A percentile compares a stretch with the other conserved stretches of the same genome.
These are phyloP conservation scores for Xylariaceae sp. DNA, from an alignment of 2,329 filamentous ascomycete genomes.

Conservation along the genomic window DNA sequence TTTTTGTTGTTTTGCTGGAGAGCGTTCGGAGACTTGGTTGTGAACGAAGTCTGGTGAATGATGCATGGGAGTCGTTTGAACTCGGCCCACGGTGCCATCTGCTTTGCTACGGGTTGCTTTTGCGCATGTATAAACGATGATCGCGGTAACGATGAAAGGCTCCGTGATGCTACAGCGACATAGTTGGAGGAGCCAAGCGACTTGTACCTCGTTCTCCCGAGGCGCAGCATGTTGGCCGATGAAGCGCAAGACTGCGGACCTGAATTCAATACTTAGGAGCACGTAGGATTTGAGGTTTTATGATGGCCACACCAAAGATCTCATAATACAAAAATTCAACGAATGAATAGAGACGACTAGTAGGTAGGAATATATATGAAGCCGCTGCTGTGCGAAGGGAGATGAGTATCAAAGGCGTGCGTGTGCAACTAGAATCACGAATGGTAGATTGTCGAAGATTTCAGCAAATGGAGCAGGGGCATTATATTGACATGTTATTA, in stretches of 20 bases:
- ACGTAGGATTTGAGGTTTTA: background rate
- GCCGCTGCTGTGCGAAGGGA: no score
- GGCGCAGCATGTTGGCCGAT: conserved; percentile 27
- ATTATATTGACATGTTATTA: no score
- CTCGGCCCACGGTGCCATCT: conserved; percentile 2
- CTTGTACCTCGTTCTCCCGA: conserved; percentile 22
- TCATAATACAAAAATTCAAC: no score
- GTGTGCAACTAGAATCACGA: no score
- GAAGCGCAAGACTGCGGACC: background rate
- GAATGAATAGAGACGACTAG: no score
- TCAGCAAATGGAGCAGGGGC: no score
- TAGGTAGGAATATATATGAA: no score
- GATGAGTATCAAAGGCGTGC: no score
- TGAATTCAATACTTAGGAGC: background rate
- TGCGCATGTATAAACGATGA: background rate
- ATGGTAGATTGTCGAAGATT: no score
- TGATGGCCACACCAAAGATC: background rate
- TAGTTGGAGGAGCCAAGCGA: conserved; percentile 23
- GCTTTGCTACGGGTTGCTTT: background rate
- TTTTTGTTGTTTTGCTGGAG: conserved; percentile 41
- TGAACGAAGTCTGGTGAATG: conserved; percentile 25
- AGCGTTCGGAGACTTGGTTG: conserved; percentile 27
- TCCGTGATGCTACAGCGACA: conserved; percentile 10
- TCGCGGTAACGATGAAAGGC: conserved; percentile 10
- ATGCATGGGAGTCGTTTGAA: conserved; percentile 10